These are phyloP conservation scores for Fraxinus baroniana DNA, from an alignment of 305 asterid species.

Conservation along the genomic window DNA sequence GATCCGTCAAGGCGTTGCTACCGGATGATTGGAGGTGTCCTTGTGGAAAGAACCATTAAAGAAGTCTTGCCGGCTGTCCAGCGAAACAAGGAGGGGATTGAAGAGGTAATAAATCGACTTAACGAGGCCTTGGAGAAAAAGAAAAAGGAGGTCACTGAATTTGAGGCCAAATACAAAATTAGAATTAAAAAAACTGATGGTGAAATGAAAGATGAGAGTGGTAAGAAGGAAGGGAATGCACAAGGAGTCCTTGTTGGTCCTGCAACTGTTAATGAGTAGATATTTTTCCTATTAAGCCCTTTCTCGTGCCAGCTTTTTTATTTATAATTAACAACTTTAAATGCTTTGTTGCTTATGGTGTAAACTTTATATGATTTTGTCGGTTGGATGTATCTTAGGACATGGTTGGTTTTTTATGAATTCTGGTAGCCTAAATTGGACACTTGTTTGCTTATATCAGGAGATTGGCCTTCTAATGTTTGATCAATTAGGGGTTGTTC, in stretches of 20 bases:
- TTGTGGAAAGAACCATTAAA: slow-evolving; percentile 80
- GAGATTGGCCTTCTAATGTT: background rate
- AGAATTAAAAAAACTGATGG: slow-evolving; percentile 65
- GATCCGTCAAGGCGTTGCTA: slow-evolving; percentile 90
- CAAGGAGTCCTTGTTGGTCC: slow-evolving; percentile 96
- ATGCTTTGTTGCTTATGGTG: background rate
- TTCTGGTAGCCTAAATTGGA: background rate
- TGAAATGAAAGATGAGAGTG: slow-evolving; percentile 67
- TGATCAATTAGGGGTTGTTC: too few species aligned
- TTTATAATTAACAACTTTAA: slow-evolving; percentile 6
- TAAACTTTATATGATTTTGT: slow-evolving; percentile 8
- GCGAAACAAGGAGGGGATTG: slow-evolving; percentile 84
- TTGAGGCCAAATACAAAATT: slow-evolving; percentile 89
- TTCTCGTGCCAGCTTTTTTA: slow-evolving; percentile 2
- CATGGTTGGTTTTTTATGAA: background rate
- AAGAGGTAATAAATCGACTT: slow-evolving; percentile 80
- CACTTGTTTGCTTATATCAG: background rate
- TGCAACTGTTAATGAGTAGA: slow-evolving; percentile 47
- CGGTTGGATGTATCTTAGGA: background rate
- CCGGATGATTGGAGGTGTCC: slow-evolving; percentile 98
- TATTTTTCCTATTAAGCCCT: background rate
- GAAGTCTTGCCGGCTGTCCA: slow-evolving; percentile 93
- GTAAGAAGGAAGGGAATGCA: slow-evolving; percentile 91
- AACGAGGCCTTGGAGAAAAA: slow-evolving; percentile 83
- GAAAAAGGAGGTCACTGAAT: slow-evolving; percentile 73